Conservation (phyloP, 768 basidiomycete genomes). For the Trametes cingulata region DNA sequence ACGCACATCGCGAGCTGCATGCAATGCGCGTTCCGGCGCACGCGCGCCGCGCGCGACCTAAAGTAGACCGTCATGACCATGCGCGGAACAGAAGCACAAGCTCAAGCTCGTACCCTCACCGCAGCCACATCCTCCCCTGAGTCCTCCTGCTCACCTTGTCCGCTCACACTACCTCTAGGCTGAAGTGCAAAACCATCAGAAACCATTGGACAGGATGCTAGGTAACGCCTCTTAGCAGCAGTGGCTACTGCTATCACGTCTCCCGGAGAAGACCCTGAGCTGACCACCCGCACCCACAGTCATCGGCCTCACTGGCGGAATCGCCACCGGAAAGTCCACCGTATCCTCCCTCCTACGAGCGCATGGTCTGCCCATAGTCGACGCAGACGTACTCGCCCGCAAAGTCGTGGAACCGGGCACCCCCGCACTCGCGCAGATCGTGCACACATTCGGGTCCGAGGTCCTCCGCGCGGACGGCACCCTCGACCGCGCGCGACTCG, state of each 20-base stretch:
- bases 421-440: conserved; percentile 65
- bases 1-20: not conserved
- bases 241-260: not conserved
- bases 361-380: conserved; percentile 78
- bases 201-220: conserved; percentile 10
- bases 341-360: conserved; percentile 74
- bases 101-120: not conserved
- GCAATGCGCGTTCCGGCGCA: not conserved
- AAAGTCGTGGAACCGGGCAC: conserved; percentile 85
- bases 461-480: conserved; percentile 68
- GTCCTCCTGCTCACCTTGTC: not conserved
- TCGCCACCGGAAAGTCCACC: conserved; percentile 95
- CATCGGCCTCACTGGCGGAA: conserved; percentile 93
- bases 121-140: not conserved
- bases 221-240: not conserved
- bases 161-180: not conserved
- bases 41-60: conserved; percentile 5
- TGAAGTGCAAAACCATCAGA: not conserved
- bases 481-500: conserved; percentile 82
- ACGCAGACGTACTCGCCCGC: conserved; percentile 89
- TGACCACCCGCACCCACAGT: conserved; percentile 46
- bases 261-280: not conserved
- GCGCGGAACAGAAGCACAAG: not conserved
- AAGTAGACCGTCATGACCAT: conserved; percentile 5
- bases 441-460: conserved; percentile 65